These are phyloP conservation scores for Aspergillus caelatus DNA, from an alignment of 2,329 filamentous ascomycete genomes.

Conservation along the genomic window DNA sequence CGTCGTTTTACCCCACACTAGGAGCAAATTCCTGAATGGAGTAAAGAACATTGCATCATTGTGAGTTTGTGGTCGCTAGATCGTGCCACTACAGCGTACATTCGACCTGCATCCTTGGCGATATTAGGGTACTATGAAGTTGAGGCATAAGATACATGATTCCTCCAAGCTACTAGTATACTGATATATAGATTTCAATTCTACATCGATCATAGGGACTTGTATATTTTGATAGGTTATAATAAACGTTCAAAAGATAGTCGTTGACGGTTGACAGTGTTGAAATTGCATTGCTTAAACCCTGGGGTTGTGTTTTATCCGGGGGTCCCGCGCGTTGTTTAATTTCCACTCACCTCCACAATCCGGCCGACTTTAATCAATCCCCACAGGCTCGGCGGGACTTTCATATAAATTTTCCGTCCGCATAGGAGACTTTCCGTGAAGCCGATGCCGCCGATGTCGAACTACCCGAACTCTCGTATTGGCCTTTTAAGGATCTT, in stretches of 20 bases:
- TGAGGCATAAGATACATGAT: neutral
- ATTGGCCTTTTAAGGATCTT: neutral
- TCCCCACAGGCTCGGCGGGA: neutral
- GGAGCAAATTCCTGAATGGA: neutral
- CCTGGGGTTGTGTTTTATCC: neutral
- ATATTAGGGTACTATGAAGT: neutral
- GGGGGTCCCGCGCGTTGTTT: neutral
- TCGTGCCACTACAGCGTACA: neutral
- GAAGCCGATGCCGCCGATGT: neutral
- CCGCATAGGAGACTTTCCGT: neutral
- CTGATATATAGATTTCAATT: neutral
- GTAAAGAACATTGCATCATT: neutral
- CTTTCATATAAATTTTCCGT: conserved; percentile 2
- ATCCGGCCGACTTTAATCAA: neutral
- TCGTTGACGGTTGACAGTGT: neutral
- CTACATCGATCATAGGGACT: neutral
- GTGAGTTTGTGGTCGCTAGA: neutral
- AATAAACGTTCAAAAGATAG: neutral
- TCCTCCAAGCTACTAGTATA: neutral
- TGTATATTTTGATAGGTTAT: neutral
- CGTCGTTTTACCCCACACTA: neutral
- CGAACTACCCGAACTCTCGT: neutral
- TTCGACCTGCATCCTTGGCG: neutral
- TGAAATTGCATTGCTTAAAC: neutral
- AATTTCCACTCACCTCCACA: neutral